Conservation (phyloP, 805 yeast species). For the Saturnispora mendoncae region DNA sequence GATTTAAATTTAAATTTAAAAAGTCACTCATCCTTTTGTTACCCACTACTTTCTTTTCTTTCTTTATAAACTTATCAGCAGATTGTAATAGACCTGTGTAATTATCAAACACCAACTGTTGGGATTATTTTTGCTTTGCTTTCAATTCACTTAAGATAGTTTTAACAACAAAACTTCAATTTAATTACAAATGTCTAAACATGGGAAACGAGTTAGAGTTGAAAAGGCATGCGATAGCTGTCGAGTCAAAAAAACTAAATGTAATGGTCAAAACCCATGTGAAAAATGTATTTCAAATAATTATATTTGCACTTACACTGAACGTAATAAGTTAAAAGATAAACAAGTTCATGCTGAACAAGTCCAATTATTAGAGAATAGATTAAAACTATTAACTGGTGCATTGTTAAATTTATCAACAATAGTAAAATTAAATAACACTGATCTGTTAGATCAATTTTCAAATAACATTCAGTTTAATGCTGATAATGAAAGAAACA, state of each 20-base stretch:
- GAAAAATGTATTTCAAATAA: slow-evolving; percentile 46
- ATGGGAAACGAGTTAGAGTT: slow-evolving; percentile 30
- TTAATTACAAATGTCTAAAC: background rate
- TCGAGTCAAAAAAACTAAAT: slow-evolving; percentile 53
- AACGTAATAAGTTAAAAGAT: slow-evolving; percentile 44
- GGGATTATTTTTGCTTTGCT: too few relatives aligned
- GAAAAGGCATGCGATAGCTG: slow-evolving; percentile 63
- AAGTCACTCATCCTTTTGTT: too few relatives aligned
- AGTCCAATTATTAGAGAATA: slow-evolving; percentile 52
- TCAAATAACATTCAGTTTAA: slow-evolving; percentile 8
- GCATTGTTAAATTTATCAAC: slow-evolving; percentile 36
- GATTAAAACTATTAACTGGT: slow-evolving; percentile 43
- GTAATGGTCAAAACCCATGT: slow-evolving; percentile 57
- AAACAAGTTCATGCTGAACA: slow-evolving; percentile 51
- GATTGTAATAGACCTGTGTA: too few relatives aligned
- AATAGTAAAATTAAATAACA: slow-evolving; percentile 16
- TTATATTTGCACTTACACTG: slow-evolving; percentile 51
- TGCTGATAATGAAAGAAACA: background rate
- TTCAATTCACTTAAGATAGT: too few relatives aligned
- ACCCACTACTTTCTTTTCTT: too few relatives aligned
- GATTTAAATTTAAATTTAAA: too few relatives aligned
- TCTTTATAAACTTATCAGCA: too few relatives aligned
- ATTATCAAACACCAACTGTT: too few relatives aligned
- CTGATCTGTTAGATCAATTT: slow-evolving; percentile 7
- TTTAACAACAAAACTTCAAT: too few relatives aligned